Conservation (phyloP, 1,139 yeast genomes). For the Scheffersomyces parashehatae region DNA sequence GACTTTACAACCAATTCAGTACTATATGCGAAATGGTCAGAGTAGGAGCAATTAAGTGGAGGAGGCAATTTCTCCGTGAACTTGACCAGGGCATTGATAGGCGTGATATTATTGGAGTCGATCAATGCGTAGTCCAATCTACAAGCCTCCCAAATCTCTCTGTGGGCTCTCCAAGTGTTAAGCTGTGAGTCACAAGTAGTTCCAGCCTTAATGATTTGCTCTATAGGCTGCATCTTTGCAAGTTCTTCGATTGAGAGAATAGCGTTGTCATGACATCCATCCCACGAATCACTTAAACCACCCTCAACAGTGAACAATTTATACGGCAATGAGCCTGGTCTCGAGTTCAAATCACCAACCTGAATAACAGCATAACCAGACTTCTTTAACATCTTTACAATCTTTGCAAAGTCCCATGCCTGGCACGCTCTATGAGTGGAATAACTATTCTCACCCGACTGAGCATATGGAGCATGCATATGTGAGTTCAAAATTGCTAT, state of each 20-base stretch:
- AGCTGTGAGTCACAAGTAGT: slow-evolving; percentile 85
- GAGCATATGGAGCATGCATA: slow-evolving; percentile 95
- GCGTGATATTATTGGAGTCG: slow-evolving; percentile 54
- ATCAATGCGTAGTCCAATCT: slow-evolving; percentile 87
- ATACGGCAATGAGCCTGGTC: slow-evolving; percentile 84
- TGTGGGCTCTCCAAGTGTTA: slow-evolving; percentile 78
- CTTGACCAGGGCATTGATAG: slow-evolving; percentile 62
- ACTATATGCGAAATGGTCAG: slow-evolving; percentile 91
- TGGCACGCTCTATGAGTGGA: slow-evolving; percentile 89
- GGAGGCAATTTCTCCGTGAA: slow-evolving; percentile 69
- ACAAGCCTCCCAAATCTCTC: slow-evolving; percentile 74
- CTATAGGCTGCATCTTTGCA: slow-evolving; percentile 55
- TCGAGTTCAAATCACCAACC: slow-evolving; percentile 90
- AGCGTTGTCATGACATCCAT: slow-evolving; percentile 45
- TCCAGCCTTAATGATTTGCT: slow-evolving; percentile 74
- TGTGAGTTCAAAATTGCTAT: slow-evolving; percentile 87
- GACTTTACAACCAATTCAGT: slow-evolving; percentile 43
- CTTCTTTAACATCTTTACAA: slow-evolving; percentile 59
- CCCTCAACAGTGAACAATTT: slow-evolving; percentile 71
- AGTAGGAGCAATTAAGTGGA: slow-evolving; percentile 63
- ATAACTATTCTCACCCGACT: slow-evolving; percentile 83
- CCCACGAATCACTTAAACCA: slow-evolving; percentile 82
- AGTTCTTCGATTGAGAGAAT: slow-evolving; percentile 35
- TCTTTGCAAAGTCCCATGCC: slow-evolving; percentile 89
- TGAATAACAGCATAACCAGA: slow-evolving; percentile 86